Conservation (phyloP, 1,284 basidiomycete species). For the Prillingera fragicola region DNA sequence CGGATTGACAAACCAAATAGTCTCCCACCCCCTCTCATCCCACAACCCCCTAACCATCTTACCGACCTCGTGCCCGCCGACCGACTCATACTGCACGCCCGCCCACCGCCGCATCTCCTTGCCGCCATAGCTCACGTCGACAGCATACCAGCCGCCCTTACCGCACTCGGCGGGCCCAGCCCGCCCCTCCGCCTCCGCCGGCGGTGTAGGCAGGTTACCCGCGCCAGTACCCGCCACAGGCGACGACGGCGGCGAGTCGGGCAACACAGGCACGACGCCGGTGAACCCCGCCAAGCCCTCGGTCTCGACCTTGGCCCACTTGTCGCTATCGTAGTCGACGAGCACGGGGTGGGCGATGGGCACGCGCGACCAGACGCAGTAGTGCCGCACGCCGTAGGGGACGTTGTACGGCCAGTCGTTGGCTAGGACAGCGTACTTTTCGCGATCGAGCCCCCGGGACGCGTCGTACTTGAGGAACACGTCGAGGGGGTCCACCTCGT, state of each 20-base stretch:
- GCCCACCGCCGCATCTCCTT: conserved; percentile 30
- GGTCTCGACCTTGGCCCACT: conserved; percentile 38
- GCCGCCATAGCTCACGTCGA: conserved; percentile 30
- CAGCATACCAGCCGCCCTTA: conserved; percentile 30
- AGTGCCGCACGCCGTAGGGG: conserved; percentile 43
- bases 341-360: conserved; percentile 43
- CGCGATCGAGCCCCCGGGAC: conserved; percentile 24
- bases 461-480: conserved; percentile 32
- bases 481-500: conserved; percentile 19
- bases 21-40: conserved; percentile 45
- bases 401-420: conserved; percentile 49
- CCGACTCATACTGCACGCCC: conserved; percentile 27
- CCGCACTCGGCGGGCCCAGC: conserved; percentile 2
- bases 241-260: too few species aligned
- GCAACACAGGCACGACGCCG: conserved; percentile 26
- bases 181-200: neutral
- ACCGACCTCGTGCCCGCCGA: conserved; percentile 39
- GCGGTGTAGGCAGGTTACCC: neutral
- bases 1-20: conserved; percentile 43
- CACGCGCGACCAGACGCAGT: conserved; percentile 44
- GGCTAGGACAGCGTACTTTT: conserved; percentile 38
- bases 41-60: conserved; percentile 43
- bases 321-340: conserved; percentile 29
- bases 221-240: too few species aligned
- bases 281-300: conserved; percentile 44